Evolutionary conservation across 2,329 filamentous ascomycete genomes (phyloP).

Genomic region (Xylaria polymorpha): DNA sequence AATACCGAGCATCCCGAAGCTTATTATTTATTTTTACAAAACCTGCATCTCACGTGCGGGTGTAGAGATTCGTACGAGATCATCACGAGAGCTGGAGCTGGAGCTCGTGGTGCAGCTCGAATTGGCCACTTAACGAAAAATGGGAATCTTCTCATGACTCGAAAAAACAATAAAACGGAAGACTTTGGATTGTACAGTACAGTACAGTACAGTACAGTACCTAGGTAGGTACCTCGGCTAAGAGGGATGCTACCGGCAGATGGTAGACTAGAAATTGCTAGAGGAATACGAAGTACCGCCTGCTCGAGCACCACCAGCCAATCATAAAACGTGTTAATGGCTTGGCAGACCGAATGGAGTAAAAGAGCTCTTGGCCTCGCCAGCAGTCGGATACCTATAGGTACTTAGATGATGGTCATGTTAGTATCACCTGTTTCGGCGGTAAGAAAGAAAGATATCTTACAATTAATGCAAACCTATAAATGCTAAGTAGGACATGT

Average conservation of each 20-base stretch:
- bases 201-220: too few relatives aligned
- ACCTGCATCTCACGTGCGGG: constrained; percentile 11
- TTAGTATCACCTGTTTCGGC: background rate
- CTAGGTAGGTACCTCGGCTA: too few relatives aligned
- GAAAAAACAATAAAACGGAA: background rate
- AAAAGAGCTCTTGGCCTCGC: constrained; percentile 15
- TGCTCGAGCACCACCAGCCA: constrained; percentile 7
- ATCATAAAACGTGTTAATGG: constrained; percentile 6
- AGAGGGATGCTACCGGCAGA: background rate
- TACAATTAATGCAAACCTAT: background rate
- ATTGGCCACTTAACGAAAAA: background rate
- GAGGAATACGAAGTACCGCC: background rate
- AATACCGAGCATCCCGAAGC: constrained; percentile 26
- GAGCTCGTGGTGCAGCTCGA: constrained; percentile 9
- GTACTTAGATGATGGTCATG: too few relatives aligned
- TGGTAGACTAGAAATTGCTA: background rate
- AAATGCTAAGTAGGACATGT: background rate
- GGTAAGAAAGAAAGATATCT: background rate
- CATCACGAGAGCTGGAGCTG: background rate
- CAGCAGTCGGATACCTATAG: background rate
- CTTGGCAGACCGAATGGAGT: constrained; percentile 29
- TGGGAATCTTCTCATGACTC: background rate
- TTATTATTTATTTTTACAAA: constrained; percentile 1
- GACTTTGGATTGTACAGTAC: background rate
- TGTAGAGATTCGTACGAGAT: background rate